phyloP scores from a whole-genome alignment of 2,329 filamentous ascomycete genomes.

The Calonectria montana region DNA sequence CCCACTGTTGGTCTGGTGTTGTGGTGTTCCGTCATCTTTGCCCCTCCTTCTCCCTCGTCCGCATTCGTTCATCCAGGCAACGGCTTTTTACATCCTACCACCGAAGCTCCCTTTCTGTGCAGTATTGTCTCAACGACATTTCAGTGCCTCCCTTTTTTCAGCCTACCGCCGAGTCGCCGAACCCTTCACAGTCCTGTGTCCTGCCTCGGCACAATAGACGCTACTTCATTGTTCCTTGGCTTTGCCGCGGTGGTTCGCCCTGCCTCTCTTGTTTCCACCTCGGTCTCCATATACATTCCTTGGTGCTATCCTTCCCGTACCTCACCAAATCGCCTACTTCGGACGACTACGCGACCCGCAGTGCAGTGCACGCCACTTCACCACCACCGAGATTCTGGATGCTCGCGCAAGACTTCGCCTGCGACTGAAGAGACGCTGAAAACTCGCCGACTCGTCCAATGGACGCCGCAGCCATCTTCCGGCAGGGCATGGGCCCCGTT shows the following conservation, averaged over 20 bases:
- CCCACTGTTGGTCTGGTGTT: conserved; percentile 16
- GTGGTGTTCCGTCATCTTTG: conserved; percentile 31
- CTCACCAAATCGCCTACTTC: neutral
- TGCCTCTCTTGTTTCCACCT: neutral
- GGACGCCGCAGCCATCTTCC: conserved; percentile 70
- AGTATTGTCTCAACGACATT: conserved; percentile 5
- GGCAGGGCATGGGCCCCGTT: conserved; percentile 64
- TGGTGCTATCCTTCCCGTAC: conserved; percentile 7
- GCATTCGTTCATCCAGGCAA: conserved; percentile 9
- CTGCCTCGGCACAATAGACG: conserved; percentile 1
- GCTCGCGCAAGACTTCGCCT: conserved; percentile 19
- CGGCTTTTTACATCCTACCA: conserved; percentile 11
- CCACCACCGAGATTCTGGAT: conserved; percentile 24
- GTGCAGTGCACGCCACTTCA: conserved; percentile 28
- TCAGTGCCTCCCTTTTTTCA: conserved; percentile 8
- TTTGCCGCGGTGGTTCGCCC: conserved; percentile 7
- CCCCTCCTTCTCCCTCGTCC: conserved; percentile 38
- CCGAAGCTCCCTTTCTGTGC: neutral
- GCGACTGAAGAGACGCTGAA: conserved; percentile 17
- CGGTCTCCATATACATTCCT: conserved; percentile 1
- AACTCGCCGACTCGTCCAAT: conserved; percentile 51
- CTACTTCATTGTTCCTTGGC: neutral
- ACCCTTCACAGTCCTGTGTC: neutral
- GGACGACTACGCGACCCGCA: conserved; percentile 6
- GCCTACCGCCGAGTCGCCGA: neutral